Conservation (phyloP, 1,284 basidiomycete species). For the Cryptococcus sp. region DNA sequence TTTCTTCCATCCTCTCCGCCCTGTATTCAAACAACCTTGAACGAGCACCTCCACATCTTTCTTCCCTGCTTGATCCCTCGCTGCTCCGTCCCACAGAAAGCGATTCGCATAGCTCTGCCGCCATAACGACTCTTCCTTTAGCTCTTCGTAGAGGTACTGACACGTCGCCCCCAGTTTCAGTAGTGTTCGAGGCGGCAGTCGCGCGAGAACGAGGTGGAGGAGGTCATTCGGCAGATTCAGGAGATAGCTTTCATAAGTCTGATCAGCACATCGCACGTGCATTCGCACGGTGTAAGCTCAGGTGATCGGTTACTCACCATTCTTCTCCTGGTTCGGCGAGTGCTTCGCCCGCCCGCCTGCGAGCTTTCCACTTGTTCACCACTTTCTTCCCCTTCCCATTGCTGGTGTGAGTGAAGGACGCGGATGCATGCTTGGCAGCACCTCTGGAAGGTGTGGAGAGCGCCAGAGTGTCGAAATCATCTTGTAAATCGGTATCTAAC, state of each 20-base stretch:
- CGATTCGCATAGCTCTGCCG: constrained; percentile 46
- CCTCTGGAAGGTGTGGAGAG: neutral
- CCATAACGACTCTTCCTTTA: constrained; percentile 46
- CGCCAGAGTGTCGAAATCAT: constrained; percentile 1
- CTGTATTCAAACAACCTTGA: constrained; percentile 23
- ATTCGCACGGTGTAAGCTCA: constrained; percentile 2
- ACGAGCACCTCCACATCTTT: constrained; percentile 35
- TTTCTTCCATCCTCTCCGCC: constrained; percentile 37
- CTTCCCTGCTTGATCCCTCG: constrained; percentile 15
- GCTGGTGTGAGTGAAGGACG: neutral
- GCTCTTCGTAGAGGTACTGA: constrained; percentile 28
- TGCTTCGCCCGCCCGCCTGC: constrained; percentile 16
- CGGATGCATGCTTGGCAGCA: neutral
- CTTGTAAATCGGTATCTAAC: constrained; percentile 3
- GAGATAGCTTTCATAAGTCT: constrained; percentile 33
- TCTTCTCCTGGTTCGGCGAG: constrained; percentile 11
- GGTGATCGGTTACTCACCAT: constrained; percentile 21
- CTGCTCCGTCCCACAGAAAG: constrained; percentile 37
- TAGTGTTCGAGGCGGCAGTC: constrained; percentile 42
- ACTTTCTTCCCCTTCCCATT: constrained; percentile 19
- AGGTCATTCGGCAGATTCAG: constrained; percentile 45
- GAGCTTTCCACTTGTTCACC: constrained; percentile 22
- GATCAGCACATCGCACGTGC: neutral
- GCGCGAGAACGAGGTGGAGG: constrained; percentile 38
- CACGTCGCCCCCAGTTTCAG: constrained; percentile 37